Base-by-base conservation (phyloP, 2,329 filamentous ascomycete species). In the Microcyclosporella mali region DNA sequence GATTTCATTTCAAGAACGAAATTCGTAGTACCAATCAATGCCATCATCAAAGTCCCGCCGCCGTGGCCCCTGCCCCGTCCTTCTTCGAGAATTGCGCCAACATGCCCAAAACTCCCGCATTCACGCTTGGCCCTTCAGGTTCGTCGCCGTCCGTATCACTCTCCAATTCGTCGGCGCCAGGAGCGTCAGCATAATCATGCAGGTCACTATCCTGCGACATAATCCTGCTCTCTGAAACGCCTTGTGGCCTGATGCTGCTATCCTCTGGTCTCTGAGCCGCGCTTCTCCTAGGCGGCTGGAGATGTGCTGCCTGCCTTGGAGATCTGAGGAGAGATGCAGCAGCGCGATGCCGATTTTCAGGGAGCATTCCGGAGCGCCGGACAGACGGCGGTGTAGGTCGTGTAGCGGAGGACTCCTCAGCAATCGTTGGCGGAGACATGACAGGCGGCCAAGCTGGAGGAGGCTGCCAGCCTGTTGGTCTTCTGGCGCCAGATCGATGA, bases 21-120 rank as follows among this genome's bases (percentile, higher is more conserved):
- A n/a, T n/a, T n/a, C n/a, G n/a, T n/a, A n/a, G n/a, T n/a, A n/a
- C n/a, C n/a, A n/a, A 15, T 43, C 38, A 14, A 15, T 37, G 34
- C 21, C 11, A 10, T 8, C 18, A 37, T 16, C 33, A 35, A 35
- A 35, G 16, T 35, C 33, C 21, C 21, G 21, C 21, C 21, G 21
- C 21, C 21, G 21, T 25, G 9, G 21, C 21, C 4, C 21, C 21
- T 6, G 6, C 21, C 4, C 21, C 21, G 6, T 25, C 9, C 21
- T 25, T 78, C 62, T 77, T 79, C 49, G 81, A 78, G 55, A 84
- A 84, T 56, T 85, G 79, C 58, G 81, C 77, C 43, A 85, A 69
- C 52, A 85, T 61, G 7, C 81, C 81, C 45, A 85, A 62, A 4
- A 84, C 80, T 2, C 81, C 81, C 2, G 70, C 72, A 3, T 72